Conservation (phyloP, 345 rosid genomes). For the Ceriops zippeliana region DNA sequence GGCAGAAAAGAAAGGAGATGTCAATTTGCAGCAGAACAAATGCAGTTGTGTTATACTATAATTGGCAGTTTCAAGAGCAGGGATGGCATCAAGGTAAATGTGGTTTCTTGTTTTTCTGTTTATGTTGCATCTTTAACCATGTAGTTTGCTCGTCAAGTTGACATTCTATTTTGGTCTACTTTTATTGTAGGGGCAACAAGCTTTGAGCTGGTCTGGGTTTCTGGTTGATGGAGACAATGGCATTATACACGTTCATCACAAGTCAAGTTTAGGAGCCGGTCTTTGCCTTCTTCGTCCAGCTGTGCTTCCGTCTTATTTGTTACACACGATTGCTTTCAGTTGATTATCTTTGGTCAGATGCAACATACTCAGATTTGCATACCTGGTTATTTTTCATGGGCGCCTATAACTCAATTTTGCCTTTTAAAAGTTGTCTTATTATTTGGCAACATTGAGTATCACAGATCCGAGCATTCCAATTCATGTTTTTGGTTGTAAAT, state of each 20-base stretch:
- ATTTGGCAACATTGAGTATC: not conserved
- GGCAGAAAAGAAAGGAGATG: conserved; percentile 68
- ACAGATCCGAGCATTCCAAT: not conserved
- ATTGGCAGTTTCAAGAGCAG: conserved; percentile 23
- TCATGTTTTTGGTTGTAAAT: conserved; percentile 15
- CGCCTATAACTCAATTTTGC: not conserved
- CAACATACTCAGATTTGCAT: conserved; percentile 16
- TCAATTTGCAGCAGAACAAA: conserved; percentile 61
- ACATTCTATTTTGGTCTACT: not conserved
- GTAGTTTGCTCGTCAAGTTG: conserved; percentile 5
- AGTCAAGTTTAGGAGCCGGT: conserved; percentile 16
- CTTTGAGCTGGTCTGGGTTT: conserved; percentile 21
- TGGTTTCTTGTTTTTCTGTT: conserved; percentile 4
- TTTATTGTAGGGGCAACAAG: not conserved
- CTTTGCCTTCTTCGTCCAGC: conserved; percentile 17
- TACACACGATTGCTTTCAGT: conserved; percentile 22
- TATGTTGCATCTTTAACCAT: not conserved
- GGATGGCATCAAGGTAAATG: conserved; percentile 26
- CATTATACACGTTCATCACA: conserved; percentile 8
- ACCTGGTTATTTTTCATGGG: conserved; percentile 10
- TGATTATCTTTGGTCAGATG: conserved; percentile 25
- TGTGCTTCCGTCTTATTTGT: conserved; percentile 25
- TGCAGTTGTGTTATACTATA: conserved; percentile 85
- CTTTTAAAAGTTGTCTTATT: not conserved
- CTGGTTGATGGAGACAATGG: conserved; percentile 17